Percentiles rank a stretch among this genome's conserved stretches.
Evolutionary conservation across 2,329 filamentous ascomycete species (phyloP).

Genomic region (Didymella pinodella): DNA sequence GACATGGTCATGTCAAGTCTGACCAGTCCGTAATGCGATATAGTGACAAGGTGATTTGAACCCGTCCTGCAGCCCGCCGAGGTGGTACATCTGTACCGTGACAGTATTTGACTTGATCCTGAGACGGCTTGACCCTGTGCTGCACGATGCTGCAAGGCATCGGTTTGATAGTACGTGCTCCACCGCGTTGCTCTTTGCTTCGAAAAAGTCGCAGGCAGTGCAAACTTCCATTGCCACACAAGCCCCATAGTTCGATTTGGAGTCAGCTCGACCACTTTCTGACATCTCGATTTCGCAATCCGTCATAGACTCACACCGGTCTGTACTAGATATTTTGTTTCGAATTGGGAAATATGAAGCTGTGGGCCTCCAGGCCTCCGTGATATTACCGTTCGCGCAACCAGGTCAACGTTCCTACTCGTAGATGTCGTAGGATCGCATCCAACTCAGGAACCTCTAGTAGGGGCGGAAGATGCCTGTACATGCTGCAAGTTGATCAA

Average conservation of each 20-base stretch:
- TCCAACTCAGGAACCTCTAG: too few relatives aligned
- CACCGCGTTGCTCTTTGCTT: background rate
- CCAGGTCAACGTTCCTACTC: background rate
- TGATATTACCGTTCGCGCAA: background rate
- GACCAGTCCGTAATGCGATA: background rate
- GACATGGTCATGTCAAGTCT: background rate
- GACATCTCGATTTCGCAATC: background rate
- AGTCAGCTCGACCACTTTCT: background rate
- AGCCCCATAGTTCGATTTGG: background rate
- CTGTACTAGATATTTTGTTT: background rate
- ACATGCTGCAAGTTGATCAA: too few relatives aligned
- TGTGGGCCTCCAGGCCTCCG: background rate
- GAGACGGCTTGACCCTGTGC: background rate
- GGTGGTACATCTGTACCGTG: background rate
- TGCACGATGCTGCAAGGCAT: constrained; percentile 11
- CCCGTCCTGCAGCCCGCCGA: background rate
- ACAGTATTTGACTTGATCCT: background rate
- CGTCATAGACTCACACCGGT: background rate
- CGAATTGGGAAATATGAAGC: background rate
- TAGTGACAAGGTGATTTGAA: background rate
- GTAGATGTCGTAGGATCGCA: background rate
- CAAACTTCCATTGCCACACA: background rate
- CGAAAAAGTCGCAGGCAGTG: too few relatives aligned
- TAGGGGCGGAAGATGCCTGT: too few relatives aligned
- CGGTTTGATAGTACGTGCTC: background rate